A percentile compares a stretch with the other conserved stretches of the same genome.
Conservation (phyloP, 2,329 filamentous ascomycete genomes). For the Penicillium vulpinum region DNA sequence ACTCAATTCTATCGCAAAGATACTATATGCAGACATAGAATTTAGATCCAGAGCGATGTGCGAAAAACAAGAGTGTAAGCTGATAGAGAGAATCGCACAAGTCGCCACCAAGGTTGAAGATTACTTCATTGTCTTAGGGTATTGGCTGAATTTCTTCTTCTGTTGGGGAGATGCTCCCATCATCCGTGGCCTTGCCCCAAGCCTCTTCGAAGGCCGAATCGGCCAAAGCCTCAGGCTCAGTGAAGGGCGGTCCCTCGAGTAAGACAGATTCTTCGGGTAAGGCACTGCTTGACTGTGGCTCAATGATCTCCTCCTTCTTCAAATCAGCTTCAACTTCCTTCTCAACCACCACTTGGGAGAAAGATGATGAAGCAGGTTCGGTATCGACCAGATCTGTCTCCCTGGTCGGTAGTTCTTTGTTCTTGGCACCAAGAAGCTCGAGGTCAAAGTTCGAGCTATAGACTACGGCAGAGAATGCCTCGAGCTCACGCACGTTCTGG, state of each 20-base stretch:
- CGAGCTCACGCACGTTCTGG: constrained; percentile 48
- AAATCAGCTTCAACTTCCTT: constrained; percentile 15
- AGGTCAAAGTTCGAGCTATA: constrained; percentile 51
- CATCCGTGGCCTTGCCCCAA: constrained; percentile 41
- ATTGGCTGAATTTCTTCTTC: constrained; percentile 7
- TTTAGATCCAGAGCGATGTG: not conserved
- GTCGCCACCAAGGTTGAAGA: not conserved
- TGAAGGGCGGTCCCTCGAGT: not conserved
- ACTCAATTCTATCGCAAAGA: constrained; percentile 1
- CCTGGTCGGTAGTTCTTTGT: constrained; percentile 7
- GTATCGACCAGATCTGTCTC: constrained; percentile 6
- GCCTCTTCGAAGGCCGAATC: constrained; percentile 37
- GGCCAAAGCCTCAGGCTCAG: constrained; percentile 6
- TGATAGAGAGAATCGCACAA: constrained; percentile 8
- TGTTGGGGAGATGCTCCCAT: constrained; percentile 14
- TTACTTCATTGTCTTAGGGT: not conserved
- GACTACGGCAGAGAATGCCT: constrained; percentile 52
- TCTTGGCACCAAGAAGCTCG: constrained; percentile 29
- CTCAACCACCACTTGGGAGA: constrained; percentile 23
- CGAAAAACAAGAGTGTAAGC: constrained; percentile 14
- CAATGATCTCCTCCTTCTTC: not conserved
- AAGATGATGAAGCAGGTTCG: constrained; percentile 15
- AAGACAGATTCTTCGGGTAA: not conserved
- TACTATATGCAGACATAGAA: not conserved
- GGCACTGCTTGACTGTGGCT: not conserved